These are phyloP conservation scores for Cadophora sp. DNA, from an alignment of 2,329 filamentous ascomycete genomes.

Conservation along the genomic window DNA sequence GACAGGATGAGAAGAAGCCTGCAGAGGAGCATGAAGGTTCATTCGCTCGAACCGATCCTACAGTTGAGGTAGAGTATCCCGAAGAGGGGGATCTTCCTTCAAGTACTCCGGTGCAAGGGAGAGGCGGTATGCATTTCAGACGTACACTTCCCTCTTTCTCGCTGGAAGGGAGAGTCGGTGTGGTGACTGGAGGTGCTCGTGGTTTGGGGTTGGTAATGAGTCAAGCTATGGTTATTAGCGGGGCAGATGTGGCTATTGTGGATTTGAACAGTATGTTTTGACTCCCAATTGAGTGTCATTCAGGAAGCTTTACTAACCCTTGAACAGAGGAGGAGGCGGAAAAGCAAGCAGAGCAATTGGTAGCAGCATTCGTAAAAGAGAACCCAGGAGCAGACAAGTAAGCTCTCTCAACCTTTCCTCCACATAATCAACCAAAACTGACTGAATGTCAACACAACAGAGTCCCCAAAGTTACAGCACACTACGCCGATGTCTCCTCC, in stretches of 20 bases:
- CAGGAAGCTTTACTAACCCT: slow-evolving; percentile 46
- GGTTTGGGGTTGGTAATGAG: slow-evolving; percentile 92
- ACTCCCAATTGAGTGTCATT: neutral
- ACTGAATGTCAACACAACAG: slow-evolving; percentile 48
- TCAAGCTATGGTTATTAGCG: slow-evolving; percentile 87
- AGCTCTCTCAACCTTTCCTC: slow-evolving; percentile 35
- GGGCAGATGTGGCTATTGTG: slow-evolving; percentile 88
- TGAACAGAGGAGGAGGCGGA: slow-evolving; percentile 79
- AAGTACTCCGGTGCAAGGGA: slow-evolving; percentile 73
- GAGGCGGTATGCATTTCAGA: slow-evolving; percentile 82
- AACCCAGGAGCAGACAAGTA: slow-evolving; percentile 78
- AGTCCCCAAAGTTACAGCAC: slow-evolving; percentile 83
- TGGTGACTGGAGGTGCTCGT: slow-evolving; percentile 90
- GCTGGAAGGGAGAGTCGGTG: slow-evolving; percentile 79
- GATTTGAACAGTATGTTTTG: slow-evolving; percentile 83
- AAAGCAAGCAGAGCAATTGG: slow-evolving; percentile 75
- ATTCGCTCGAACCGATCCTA: slow-evolving; percentile 81
- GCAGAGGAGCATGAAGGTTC: slow-evolving; percentile 40
- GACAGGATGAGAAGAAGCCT: slow-evolving; percentile 37
- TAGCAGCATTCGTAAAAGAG: slow-evolving; percentile 78
- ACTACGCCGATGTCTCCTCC: slow-evolving; percentile 87
- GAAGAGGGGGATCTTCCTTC: slow-evolving; percentile 75
- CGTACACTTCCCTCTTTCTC: slow-evolving; percentile 87
- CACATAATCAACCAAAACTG: neutral
- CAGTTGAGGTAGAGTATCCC: slow-evolving; percentile 80